Evolutionary conservation across 495 filamentous ascomycete species (phyloP).

Genomic region (Penicillium verhagenii): DNA sequence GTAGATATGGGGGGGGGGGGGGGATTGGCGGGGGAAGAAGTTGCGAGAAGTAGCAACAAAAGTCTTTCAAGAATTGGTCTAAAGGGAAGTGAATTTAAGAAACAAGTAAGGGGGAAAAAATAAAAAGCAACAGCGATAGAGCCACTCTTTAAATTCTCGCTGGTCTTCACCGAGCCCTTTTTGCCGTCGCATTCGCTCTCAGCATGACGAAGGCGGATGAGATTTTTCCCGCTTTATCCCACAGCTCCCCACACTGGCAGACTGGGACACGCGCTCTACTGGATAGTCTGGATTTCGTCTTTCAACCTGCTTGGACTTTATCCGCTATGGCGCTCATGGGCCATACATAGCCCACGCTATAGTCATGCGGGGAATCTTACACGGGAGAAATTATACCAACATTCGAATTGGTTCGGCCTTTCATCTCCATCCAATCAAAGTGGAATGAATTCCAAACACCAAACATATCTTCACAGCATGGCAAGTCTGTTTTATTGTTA

Average conservation of each 20-base stretch:
- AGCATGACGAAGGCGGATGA: slow-evolving; percentile 18
- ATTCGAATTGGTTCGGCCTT: not conserved
- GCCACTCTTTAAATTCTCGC: slow-evolving; percentile 13
- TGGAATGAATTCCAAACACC: not conserved
- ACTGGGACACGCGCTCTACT: not conserved
- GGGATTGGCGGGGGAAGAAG: not conserved
- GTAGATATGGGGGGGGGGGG: not conserved
- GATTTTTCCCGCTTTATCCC: slow-evolving; percentile 29
- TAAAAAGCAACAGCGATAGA: not conserved
- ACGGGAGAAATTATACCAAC: slow-evolving; percentile 6
- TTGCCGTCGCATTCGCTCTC: slow-evolving; percentile 12
- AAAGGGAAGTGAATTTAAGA: not conserved
- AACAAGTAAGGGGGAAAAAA: not conserved
- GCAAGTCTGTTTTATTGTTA: no score
- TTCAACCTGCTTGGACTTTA: slow-evolving; percentile 19
- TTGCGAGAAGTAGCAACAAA: not conserved
- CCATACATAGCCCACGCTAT: not conserved
- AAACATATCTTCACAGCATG: no score
- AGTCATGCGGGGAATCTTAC: not conserved
- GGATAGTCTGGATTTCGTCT: slow-evolving; percentile 4
- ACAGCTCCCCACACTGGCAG: slow-evolving; percentile 26
- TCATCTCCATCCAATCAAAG: not conserved
- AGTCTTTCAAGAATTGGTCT: no score
- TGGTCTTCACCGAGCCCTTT: slow-evolving; percentile 8
- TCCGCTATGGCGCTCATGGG: slow-evolving; percentile 5